Base-by-base conservation (phyloP, 2,329 filamentous ascomycete species). In the Sclerotinia trifoliorum region DNA sequence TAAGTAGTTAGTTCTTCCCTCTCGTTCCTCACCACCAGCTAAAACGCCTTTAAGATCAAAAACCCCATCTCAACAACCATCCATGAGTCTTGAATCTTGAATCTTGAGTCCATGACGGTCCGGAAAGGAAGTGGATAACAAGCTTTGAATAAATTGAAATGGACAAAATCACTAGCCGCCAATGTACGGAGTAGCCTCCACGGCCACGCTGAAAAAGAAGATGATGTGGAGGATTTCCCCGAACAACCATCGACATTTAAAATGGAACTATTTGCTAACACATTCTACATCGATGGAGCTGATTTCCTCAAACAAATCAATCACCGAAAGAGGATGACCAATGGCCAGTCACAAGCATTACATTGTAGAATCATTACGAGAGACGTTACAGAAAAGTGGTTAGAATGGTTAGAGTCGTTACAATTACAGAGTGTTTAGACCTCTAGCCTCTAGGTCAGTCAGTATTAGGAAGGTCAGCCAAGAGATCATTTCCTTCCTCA, bases 251-350 rank as follows among this genome's bases (percentile, higher is more conserved):
- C 7, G 8, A 2, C 24, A 44, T 26, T 42, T 21, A 46, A 46
- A 46, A 60, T 46, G 24, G 57, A 60, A 60, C 21, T 46, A 46
- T 46, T 60, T 60, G 17, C 17, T 60, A 60, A 60, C 39, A 60
- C 57, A 7, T 46, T 60, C 42, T 11, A 1, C 21, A 5, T 13
- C 17, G 5, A 60, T 29, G 39, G 57, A 32, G 57, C 39, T 29
- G 39, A n/a, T 29, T 60, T 46, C 56, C 56, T 11, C 56, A 60
- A 60, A 32, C 26, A 29, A 42, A 19, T 15, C 46, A 46, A 21
- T 46, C 3, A 13, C 19, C 54, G 29, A 46, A 13, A 7, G 57
- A 19, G 11, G 42, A 8, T 15, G 3, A 39, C 54, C 54, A 56
- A 8, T 15, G 2, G 24, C 54, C 32, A 56, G 54, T 39, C 2